Evolutionary conservation across 208 protist genomes (phyloP).

Genomic region (Blastocrithidia nonstop): DNA sequence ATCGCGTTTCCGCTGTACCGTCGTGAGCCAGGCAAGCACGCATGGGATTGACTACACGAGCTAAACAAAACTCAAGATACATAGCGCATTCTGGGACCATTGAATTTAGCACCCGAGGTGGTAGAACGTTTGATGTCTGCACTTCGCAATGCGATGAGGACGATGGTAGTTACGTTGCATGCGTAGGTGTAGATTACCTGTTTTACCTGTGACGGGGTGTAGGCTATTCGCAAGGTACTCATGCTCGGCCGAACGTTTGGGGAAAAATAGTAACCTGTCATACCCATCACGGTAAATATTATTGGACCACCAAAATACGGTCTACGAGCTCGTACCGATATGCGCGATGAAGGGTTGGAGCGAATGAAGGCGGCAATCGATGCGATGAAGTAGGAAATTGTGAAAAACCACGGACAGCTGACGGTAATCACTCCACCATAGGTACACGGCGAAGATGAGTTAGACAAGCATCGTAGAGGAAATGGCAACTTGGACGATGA

Average conservation of each 20-base stretch:
- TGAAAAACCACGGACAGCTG: slow-evolving; percentile 69
- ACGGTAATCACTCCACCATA: slow-evolving; percentile 78
- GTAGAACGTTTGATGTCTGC: slow-evolving; percentile 54
- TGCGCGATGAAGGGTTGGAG: slow-evolving; percentile 86
- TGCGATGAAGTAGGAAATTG: slow-evolving; percentile 77
- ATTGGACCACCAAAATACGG: slow-evolving; percentile 94
- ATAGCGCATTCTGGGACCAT: slow-evolving; percentile 49
- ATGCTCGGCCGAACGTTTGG: slow-evolving; percentile 71
- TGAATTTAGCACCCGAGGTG: slow-evolving; percentile 44
- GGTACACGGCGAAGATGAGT: slow-evolving; percentile 31
- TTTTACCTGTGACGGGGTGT: slow-evolving; percentile 95
- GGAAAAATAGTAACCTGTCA: slow-evolving; percentile 44
- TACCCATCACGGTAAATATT: slow-evolving; percentile 87
- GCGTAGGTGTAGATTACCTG: slow-evolving; percentile 97
- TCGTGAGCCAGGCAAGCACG: slow-evolving; percentile 51
- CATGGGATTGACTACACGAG: slow-evolving; percentile 61
- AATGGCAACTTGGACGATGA: no score
- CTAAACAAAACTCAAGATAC: slow-evolving; percentile 55
- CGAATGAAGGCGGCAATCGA: slow-evolving; percentile 84
- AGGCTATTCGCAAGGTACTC: slow-evolving; percentile 94
- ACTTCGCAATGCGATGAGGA: slow-evolving; percentile 69
- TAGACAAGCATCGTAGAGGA: slow-evolving; percentile 41
- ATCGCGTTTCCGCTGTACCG: slow-evolving; percentile 95
- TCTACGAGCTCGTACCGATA: slow-evolving; percentile 82
- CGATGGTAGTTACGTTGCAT: slow-evolving; percentile 78